A percentile compares a stretch with the other conserved stretches of the same genome.
Evolutionary conservation across 768 basidiomycete genomes (phyloP).

Genomic region (Serendipita vermifera): DNA sequence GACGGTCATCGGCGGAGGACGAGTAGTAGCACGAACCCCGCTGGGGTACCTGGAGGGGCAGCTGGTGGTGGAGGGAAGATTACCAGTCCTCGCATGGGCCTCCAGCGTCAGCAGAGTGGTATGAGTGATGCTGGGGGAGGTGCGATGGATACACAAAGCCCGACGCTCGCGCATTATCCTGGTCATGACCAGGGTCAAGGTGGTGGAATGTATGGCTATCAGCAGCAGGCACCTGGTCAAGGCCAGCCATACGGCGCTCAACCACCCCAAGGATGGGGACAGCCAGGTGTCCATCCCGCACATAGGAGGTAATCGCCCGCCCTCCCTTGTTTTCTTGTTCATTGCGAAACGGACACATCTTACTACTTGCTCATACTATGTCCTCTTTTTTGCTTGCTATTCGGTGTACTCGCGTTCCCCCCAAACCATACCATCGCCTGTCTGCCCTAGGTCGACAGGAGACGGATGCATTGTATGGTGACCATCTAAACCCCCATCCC

Average conservation of each 20-base stretch:
- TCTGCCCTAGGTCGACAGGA: too few species aligned
- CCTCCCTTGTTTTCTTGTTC: neutral
- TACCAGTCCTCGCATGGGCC: neutral
- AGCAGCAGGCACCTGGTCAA: neutral
- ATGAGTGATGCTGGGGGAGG: neutral
- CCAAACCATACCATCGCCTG: neutral
- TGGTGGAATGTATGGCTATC: neutral
- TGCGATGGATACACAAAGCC: neutral
- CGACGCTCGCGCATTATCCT: neutral
- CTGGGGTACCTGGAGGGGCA: neutral
- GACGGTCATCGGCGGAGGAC: neutral
- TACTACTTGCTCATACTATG: neutral
- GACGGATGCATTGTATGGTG: too few species aligned
- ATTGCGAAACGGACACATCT: neutral
- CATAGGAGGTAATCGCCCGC: neutral
- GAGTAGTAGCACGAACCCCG: neutral
- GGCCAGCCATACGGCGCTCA: neutral
- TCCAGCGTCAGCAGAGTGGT: neutral
- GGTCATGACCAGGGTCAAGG: neutral
- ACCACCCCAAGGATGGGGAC: neutral
- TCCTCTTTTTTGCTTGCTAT: neutral
- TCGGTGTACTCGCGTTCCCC: neutral
- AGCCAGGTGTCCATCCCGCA: slow-evolving; percentile 1
- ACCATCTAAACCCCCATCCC: neutral
- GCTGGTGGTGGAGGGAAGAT: neutral